phyloP scores from a whole-genome alignment of 2,329 filamentous ascomycete species.

The Tothia fuscella region DNA sequence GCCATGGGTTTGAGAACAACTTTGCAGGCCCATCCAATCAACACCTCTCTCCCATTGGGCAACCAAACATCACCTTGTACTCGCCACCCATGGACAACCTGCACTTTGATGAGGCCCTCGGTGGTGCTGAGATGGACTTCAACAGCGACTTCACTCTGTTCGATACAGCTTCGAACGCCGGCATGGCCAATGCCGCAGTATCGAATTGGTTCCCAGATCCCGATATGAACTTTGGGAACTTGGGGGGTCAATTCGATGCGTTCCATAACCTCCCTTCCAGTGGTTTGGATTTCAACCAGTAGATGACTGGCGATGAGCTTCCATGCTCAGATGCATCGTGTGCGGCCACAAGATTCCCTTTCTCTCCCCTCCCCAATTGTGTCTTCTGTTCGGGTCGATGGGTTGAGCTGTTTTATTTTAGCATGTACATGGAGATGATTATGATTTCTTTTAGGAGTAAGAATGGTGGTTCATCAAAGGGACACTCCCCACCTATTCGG shows the following conservation, averaged over 20 bases:
- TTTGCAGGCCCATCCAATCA: constrained; percentile 17
- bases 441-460: no score
- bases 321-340: no score
- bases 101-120: constrained; percentile 19
- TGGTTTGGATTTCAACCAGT: no score
- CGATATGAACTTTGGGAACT: constrained; percentile 26
- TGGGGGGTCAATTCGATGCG: constrained; percentile 23
- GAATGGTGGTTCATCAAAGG: no score
- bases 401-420: constrained; percentile 2
- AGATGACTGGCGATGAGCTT: no score
- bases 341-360: no score
- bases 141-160: constrained; percentile 54
- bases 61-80: constrained; percentile 56
- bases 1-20: constrained; percentile 3
- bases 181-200: not conserved
- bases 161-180: constrained; percentile 14
- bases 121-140: constrained; percentile 37
- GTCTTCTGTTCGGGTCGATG: not conserved
- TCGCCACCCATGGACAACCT: constrained; percentile 51
- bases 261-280: not conserved
- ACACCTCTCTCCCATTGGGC: constrained; percentile 58
- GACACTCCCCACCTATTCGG: no score
- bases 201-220: constrained; percentile 27
- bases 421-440: not conserved
- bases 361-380: not conserved